Percentiles rank a stretch among this genome's conserved stretches.
phyloP scores from a whole-genome alignment of 2,329 filamentous ascomycete species.

The Fusarium euwallaceae region DNA sequence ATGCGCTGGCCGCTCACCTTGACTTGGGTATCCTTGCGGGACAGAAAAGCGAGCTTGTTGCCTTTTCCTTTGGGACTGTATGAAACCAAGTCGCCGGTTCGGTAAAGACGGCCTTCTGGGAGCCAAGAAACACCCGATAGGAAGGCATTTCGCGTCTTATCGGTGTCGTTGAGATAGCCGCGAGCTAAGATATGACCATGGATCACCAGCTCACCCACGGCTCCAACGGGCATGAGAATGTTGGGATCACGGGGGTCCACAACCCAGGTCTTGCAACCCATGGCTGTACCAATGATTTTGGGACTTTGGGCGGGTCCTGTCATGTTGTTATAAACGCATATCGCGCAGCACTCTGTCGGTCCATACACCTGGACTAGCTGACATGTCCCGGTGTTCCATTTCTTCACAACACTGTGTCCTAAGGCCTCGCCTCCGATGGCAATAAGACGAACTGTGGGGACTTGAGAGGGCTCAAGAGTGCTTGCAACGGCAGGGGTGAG shows the following conservation, averaged over 20 bases:
- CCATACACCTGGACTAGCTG: too few species aligned
- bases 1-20: constrained; percentile 10
- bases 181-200: not conserved
- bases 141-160: not conserved
- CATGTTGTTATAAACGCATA: too few species aligned
- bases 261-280: not conserved
- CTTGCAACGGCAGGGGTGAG: constrained; percentile 17
- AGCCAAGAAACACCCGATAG: not conserved
- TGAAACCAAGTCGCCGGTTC: not conserved
- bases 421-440: not conserved
- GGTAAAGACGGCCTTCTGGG: not conserved
- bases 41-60: constrained; percentile 10
- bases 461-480: constrained; percentile 1
- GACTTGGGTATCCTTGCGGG: constrained; percentile 49
- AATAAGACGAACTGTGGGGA: not conserved
- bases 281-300: not conserved
- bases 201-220: not conserved
- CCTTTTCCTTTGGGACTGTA: not conserved
- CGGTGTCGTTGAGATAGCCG: not conserved
- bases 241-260: not conserved
- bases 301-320: not conserved
- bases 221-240: not conserved
- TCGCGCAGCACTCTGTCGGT: too few species aligned
- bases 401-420: not conserved
- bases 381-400: too few species aligned